phyloP scores from a whole-genome alignment of 2,329 filamentous ascomycete genomes.

The Arthrobotrys musiformis region DNA sequence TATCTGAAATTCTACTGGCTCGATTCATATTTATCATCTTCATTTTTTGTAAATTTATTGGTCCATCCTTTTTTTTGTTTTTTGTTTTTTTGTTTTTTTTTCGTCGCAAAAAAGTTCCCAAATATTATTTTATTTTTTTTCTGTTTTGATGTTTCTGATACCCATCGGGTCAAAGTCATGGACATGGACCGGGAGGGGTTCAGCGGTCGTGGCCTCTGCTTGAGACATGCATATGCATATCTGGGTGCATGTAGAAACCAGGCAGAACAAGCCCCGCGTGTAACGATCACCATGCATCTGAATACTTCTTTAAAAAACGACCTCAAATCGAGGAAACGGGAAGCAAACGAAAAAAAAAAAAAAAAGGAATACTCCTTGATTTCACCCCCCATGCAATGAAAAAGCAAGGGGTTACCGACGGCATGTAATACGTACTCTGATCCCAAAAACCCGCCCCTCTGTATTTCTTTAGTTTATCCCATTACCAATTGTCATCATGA shows the following conservation, averaged over 20 bases:
- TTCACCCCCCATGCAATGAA: neutral
- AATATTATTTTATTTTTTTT: too few species aligned
- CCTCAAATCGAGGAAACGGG: neutral
- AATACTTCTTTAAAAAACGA: neutral
- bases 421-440: neutral
- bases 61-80: too few species aligned
- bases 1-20: slow-evolving; percentile 45
- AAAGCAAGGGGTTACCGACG: neutral
- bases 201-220: slow-evolving; percentile 1
- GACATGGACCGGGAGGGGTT: neutral
- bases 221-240: slow-evolving; percentile 38
- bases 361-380: neutral
- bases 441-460: neutral
- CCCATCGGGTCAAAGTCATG: slow-evolving; percentile 1
- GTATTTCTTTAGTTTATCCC: slow-evolving; percentile 9
- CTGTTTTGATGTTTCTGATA: slow-evolving; percentile 1
- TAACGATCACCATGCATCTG: slow-evolving; percentile 5
- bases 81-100: too few species aligned
- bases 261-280: neutral
- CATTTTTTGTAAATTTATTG: too few species aligned
- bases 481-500: slow-evolving; percentile 17
- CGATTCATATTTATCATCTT: neutral
- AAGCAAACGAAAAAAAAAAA: neutral
- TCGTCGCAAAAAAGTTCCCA: neutral
- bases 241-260: neutral